Base-by-base conservation (phyloP, 257 asterid genomes). In the Lithospermum erythrorhizon region DNA sequence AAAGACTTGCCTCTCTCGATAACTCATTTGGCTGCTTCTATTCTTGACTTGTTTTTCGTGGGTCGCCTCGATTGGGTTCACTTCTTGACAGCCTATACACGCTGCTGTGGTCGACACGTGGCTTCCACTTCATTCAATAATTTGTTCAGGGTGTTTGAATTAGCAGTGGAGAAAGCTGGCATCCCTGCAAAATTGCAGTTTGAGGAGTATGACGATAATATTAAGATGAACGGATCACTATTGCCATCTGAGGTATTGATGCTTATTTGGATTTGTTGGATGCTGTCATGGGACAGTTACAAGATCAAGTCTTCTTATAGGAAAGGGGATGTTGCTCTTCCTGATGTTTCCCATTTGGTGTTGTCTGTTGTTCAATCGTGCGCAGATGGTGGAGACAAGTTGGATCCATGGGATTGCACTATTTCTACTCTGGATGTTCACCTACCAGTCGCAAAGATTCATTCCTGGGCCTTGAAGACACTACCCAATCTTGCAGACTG, bases 401-500 rank as follows among this genome's bases (percentile, higher is more conserved):
- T 76, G 68, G 82, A 84, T 59, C 72, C 74, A 21, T 82, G 95
- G 90, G 83, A 84, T 64, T 66, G 71, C 25, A 63, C 21, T 70
- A 65, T 71, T 67, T 68, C 66, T 4, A 76, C 69, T 9, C n/a
- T 83, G 74, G 79, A 83, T 73, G 62, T 84, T 70, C 70, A 76
- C 63, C 85, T 93, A 68, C 89, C 86, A 59, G 90, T 77, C 61
- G 66, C 76, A 45, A 80, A 86, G 72, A 47, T 84, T 75, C 82
- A 76, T 67, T 27, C 69, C 60, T 93, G 98, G 98, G 90, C 79
- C 9, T 68, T 93, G 82, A 82, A 74, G 71, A 82, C 87, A 21
- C 62, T 84, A 48, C 95, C 98, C 16, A 73, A 74, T 56, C 90
- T 93, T 49, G 85, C 94, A 2, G 89, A 93, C 67, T 82, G 94